Percentiles rank a stretch among this genome's conserved stretches.
These are phyloP conservation scores for Sonneratia alba DNA, from an alignment of 345 rosid genomes.

Conservation along the genomic window DNA sequence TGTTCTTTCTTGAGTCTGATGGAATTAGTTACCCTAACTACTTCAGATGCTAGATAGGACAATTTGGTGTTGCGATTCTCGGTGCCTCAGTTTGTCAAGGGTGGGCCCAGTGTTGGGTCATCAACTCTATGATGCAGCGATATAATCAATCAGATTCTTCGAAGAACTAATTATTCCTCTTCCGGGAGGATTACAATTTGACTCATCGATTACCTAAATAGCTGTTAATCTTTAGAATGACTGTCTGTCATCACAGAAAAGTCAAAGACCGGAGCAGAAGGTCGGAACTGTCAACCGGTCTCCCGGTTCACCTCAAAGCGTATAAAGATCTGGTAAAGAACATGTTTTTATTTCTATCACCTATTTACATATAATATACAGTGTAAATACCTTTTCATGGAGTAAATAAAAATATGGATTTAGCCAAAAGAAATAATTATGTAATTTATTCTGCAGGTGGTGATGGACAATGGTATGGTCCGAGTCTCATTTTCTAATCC, in stretches of 20 bases:
- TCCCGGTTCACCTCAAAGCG: neutral
- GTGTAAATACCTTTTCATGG: no score
- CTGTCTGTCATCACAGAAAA: neutral
- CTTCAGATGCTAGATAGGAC: neutral
- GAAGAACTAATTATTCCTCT: no score
- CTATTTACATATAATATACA: no score
- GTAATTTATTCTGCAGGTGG: conserved; percentile 16
- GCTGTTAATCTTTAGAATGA: no score
- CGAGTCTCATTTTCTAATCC: conserved; percentile 23
- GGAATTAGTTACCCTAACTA: neutral
- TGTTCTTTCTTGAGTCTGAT: neutral
- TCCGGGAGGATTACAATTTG: no score
- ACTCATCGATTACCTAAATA: no score
- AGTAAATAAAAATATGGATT: no score
- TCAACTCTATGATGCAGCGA: neutral
- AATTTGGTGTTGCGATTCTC: neutral
- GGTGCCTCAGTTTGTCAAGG: neutral
- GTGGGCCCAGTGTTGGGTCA: neutral
- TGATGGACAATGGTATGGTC: conserved; percentile 24
- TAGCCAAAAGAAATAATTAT: no score
- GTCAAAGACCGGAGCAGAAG: neutral
- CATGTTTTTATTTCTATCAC: neutral
- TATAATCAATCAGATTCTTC: no score
- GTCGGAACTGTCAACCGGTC: neutral
- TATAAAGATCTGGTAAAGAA: neutral